These are phyloP conservation scores for Poa pratensis DNA, from an alignment of 176 grass and related monocot species.

Conservation along the genomic window DNA sequence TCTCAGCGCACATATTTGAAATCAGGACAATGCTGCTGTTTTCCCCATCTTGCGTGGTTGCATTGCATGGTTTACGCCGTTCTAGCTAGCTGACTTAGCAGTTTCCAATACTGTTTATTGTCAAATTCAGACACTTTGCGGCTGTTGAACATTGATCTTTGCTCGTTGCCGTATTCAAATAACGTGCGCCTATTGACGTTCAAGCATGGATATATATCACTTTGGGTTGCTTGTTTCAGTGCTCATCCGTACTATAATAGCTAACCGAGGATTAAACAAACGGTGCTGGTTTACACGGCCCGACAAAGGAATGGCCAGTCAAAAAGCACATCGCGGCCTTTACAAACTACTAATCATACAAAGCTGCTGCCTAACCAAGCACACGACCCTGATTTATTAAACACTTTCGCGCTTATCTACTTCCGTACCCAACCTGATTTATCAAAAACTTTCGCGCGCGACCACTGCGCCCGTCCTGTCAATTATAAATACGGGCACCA, in stretches of 20 bases:
- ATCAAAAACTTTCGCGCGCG: background rate
- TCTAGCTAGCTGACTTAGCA: slow-evolving; percentile 6
- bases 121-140: slow-evolving; percentile 20
- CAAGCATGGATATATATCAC: background rate
- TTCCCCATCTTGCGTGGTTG: slow-evolving; percentile 5
- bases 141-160: background rate
- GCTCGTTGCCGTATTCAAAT: no score
- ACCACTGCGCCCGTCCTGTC: background rate
- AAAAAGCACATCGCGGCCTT: slow-evolving; percentile 21
- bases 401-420: background rate
- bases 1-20: background rate
- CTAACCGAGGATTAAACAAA: slow-evolving; percentile 38
- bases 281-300: slow-evolving; percentile 16
- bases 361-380: slow-evolving; percentile 44
- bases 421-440: slow-evolving; percentile 18
- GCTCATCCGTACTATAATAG: background rate
- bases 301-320: slow-evolving; percentile 40
- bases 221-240: background rate
- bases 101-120: background rate
- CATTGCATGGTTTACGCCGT: background rate
- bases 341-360: slow-evolving; percentile 42
- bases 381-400: background rate
- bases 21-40: background rate
- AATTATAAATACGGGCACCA: slow-evolving; percentile 43
- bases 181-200: background rate